Base-by-base conservation (phyloP, 345 rosid species). In the Lepidium didymum region DNA sequence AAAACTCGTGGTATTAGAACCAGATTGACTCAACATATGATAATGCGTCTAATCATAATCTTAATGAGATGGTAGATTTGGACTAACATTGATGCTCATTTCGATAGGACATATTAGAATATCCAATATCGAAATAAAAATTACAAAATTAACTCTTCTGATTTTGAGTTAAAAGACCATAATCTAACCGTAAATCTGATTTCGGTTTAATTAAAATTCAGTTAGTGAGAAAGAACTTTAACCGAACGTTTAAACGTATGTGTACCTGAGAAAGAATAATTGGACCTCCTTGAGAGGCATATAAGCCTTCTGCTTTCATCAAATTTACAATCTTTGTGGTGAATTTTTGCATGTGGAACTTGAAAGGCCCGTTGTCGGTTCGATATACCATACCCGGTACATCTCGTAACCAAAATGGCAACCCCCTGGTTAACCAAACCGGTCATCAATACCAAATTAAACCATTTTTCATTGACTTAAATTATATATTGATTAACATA, bases 251-350 rank as follows among this genome's bases (percentile, higher is more conserved):
- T 15, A 15, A 3, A 14, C 21, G 5, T 37, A 37, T 27, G 31
- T 27, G 6, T 62, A 88, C 94, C 97, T 93, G 97, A 12, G 97
- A 91, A 3, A 94, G 75, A 71, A 94, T 91, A 42, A 91, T 86
- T n/a, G 99, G 99, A 45, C 99, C 99, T 49, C 99, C 92, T 43
- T 86, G 97, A 1, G 96, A 86, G 75, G 97, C 99, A 70, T 76
- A 94, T 47, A 94, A 72, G 5, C 81, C 80, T 64, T 91, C 87
- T 3, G 91, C 81, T 59, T 88, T 84, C 96, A 94, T 84, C 87
- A 94, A 44, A 67, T 75, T 71, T 51, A 88, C 92, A 35, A 93
- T 81, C 56, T 85, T 87, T 27, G 79, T 68, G 0, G 92, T 86
- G 62, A 90, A 93, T 43, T 73, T 85, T 72, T 73, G 82, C 98